These are phyloP conservation scores for Dactylorhiza incarnata DNA, from an alignment of 106 monocot species.

Conservation along the genomic window DNA sequence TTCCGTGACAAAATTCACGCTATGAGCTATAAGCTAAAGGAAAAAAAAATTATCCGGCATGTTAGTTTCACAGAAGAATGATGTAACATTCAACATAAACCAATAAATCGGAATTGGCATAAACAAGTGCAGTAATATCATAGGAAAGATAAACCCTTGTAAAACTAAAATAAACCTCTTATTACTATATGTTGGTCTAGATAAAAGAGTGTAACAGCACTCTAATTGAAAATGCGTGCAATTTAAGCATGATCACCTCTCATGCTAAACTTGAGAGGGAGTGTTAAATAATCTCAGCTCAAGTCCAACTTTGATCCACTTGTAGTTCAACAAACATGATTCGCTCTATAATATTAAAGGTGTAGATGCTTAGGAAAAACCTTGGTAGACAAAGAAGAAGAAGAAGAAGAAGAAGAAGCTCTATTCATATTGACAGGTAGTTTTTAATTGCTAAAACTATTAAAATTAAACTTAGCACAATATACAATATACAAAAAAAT, in stretches of 20 bases:
- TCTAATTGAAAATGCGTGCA: background rate
- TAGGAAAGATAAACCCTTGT: background rate
- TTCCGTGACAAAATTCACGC: constrained; percentile 29
- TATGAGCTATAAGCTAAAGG: constrained; percentile 37
- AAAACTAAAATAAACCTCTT: background rate
- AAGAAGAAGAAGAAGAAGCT: no score
- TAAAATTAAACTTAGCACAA: background rate
- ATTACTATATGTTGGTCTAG: background rate
- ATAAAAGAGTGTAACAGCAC: background rate
- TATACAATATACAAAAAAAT: background rate
- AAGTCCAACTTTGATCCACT: no score
- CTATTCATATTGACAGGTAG: no score
- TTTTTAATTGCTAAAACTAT: background rate
- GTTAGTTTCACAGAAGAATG: background rate
- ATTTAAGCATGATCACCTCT: no score
- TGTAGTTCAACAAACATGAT: no score
- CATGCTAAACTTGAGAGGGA: no score
- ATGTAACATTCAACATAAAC: background rate
- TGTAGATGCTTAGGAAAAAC: no score
- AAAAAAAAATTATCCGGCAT: background rate
- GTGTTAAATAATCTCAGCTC: no score
- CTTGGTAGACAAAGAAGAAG: no score
- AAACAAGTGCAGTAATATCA: background rate
- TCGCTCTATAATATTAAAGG: no score
- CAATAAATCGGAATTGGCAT: background rate